A percentile compares a stretch with the other conserved stretches of the same genome.
Conservation (phyloP, 805 yeast genomes). For the Wickerhamiella kurtzmanii region DNA sequence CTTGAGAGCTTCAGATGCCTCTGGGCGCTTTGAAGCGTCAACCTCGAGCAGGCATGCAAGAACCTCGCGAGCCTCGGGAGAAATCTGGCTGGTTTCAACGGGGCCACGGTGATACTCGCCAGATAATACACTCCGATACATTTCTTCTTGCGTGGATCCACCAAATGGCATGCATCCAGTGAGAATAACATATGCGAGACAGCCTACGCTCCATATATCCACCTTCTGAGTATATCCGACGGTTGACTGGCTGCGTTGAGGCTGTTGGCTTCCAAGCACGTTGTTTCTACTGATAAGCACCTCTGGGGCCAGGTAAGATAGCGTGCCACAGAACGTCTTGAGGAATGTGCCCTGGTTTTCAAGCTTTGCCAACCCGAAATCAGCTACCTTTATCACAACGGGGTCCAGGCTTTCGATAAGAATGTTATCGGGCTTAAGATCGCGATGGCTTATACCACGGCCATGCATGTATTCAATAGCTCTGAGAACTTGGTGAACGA, state of each 20-base stretch:
- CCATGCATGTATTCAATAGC: slow-evolving; percentile 83
- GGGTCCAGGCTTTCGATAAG: slow-evolving; percentile 85
- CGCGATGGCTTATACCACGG: slow-evolving; percentile 89
- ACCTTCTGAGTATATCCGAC: slow-evolving; percentile 62
- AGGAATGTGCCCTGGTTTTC: slow-evolving; percentile 71
- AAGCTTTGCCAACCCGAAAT: slow-evolving; percentile 90
- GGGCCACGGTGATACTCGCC: slow-evolving; percentile 64
- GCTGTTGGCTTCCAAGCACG: slow-evolving; percentile 18
- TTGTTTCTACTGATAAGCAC: slow-evolving; percentile 33
- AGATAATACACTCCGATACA: slow-evolving; percentile 57
- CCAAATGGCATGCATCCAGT: slow-evolving; percentile 93
- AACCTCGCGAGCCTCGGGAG: slow-evolving; percentile 60
- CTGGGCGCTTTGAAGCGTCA: slow-evolving; percentile 57
- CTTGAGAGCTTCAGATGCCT: slow-evolving; percentile 59
- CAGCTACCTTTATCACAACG: slow-evolving; percentile 81
- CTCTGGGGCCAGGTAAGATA: slow-evolving; percentile 96
- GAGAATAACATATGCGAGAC: slow-evolving; percentile 77
- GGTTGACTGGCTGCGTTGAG: slow-evolving; percentile 12
- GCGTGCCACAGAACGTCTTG: slow-evolving; percentile 95
- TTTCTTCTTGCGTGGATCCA: slow-evolving; percentile 77
- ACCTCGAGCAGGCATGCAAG: slow-evolving; percentile 58
- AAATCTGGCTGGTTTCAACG: slow-evolving; percentile 49
- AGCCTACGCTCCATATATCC: slow-evolving; percentile 97
- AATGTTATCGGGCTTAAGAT: slow-evolving; percentile 91
- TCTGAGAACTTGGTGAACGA: slow-evolving; percentile 66